Evolutionary conservation across 768 basidiomycete genomes (phyloP).

Genomic region (Clitopilus hobsonii): DNA sequence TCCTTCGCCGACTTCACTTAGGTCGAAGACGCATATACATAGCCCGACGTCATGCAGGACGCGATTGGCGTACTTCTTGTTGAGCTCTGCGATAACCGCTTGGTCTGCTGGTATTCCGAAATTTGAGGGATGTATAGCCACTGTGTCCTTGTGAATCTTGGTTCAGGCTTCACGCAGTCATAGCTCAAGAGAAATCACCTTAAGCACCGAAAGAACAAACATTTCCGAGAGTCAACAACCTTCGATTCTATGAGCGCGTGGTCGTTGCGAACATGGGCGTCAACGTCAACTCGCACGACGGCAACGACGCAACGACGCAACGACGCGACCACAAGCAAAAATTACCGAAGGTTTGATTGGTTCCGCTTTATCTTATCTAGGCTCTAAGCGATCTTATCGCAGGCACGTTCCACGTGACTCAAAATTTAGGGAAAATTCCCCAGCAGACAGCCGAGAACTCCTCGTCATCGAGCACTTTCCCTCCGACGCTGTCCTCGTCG

Average conservation of each 20-base stretch:
- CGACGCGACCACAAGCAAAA: too few species aligned
- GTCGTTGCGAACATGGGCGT: not conserved
- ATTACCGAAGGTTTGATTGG: not conserved
- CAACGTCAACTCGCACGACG: not conserved
- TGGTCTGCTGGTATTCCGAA: conserved; percentile 76
- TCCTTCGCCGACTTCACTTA: conserved; percentile 83
- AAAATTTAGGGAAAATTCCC: not conserved
- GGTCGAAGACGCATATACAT: conserved; percentile 86
- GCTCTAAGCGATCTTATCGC: not conserved
- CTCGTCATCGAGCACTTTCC: not conserved
- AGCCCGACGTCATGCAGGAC: conserved; percentile 89
- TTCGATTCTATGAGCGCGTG: conserved; percentile 41
- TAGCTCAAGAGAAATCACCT: too few species aligned
- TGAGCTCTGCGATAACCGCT: conserved; percentile 80
- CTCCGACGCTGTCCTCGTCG: not conserved
- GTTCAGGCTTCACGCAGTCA: too few species aligned
- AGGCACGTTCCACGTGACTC: not conserved
- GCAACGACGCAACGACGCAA: not conserved
- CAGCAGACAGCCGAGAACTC: not conserved
- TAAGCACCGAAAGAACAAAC: not conserved
- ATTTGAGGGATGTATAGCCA: conserved; percentile 83
- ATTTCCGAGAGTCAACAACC: too few species aligned
- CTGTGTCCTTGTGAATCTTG: conserved; percentile 65
- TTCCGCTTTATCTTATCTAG: not conserved
- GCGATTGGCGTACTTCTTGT: conserved; percentile 94